These are phyloP conservation scores for Holtermannia corniformis DNA, from an alignment of 768 basidiomycete species.

Conservation along the genomic window DNA sequence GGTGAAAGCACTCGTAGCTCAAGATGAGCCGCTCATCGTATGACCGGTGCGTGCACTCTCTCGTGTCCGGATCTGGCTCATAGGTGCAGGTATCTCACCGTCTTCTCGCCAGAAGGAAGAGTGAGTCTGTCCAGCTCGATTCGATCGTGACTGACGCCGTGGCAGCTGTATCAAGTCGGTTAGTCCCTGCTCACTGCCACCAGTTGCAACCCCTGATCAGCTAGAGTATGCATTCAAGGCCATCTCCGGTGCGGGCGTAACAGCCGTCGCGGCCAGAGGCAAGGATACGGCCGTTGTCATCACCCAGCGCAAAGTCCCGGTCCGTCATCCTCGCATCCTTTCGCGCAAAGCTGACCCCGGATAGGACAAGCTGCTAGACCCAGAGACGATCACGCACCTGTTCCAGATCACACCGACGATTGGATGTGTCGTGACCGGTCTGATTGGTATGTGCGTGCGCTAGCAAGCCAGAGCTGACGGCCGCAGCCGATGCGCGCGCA, in stretches of 20 bases:
- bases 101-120: constrained; percentile 87
- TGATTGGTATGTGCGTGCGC: constrained; percentile 60
- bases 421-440: constrained; percentile 97
- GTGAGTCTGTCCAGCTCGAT: constrained; percentile 14
- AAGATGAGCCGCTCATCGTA: constrained; percentile 90
- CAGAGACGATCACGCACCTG: constrained; percentile 84
- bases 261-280: constrained; percentile 82
- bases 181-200: constrained; percentile 3
- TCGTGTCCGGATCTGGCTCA: constrained; percentile 24
- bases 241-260: constrained; percentile 92
- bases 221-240: constrained; percentile 99
- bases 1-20: too few species aligned
- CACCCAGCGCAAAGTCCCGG: constrained; percentile 96
- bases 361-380: constrained; percentile 97
- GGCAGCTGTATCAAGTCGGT: constrained; percentile 88
- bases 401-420: constrained; percentile 94
- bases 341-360: background rate
- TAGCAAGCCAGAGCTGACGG: background rate
- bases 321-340: constrained; percentile 45
- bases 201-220: background rate
- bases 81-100: constrained; percentile 66
- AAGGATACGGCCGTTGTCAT: constrained; percentile 92
- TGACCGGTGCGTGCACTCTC: constrained; percentile 54
- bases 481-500: constrained; percentile 75
- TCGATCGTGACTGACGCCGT: background rate